These are phyloP conservation scores for Hirschioporus abietinus DNA, from an alignment of 768 basidiomycete species.

Conservation along the genomic window DNA sequence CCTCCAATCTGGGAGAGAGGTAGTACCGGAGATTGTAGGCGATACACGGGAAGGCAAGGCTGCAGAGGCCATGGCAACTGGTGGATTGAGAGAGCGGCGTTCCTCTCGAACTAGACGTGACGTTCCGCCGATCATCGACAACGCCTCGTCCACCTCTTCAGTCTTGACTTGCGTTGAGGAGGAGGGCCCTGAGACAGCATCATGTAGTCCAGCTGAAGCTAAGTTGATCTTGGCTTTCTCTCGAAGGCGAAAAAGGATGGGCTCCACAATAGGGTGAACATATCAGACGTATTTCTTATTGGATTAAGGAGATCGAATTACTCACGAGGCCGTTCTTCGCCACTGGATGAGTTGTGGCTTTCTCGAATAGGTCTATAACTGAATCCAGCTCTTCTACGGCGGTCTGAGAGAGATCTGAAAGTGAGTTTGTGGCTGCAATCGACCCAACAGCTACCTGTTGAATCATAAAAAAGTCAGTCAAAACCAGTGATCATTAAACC, in stretches of 20 bases:
- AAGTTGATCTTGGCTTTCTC: neutral
- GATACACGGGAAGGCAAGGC: neutral
- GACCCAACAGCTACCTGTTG: constrained; percentile 51
- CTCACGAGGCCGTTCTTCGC: neutral
- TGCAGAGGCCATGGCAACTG: neutral
- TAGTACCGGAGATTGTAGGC: neutral
- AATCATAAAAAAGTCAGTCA: constrained; percentile 32
- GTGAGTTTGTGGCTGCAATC: constrained; percentile 59
- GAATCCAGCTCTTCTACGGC: constrained; percentile 63
- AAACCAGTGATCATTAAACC: constrained; percentile 9
- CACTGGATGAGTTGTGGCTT: constrained; percentile 42
- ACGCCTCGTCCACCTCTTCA: neutral
- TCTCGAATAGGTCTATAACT: constrained; percentile 59
- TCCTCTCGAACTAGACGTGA: neutral
- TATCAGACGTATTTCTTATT: neutral
- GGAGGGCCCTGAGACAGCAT: neutral
- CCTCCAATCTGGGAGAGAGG: neutral
- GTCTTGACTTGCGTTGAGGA: neutral
- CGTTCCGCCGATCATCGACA: neutral
- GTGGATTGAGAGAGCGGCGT: neutral
- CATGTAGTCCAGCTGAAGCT: neutral
- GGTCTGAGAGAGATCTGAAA: constrained; percentile 42
- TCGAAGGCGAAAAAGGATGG: neutral
- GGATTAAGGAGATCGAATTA: neutral
- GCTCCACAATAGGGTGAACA: neutral